These are phyloP conservation scores for Alectoria sarmentosa DNA, from an alignment of 495 filamentous ascomycete genomes.

Conservation along the genomic window DNA sequence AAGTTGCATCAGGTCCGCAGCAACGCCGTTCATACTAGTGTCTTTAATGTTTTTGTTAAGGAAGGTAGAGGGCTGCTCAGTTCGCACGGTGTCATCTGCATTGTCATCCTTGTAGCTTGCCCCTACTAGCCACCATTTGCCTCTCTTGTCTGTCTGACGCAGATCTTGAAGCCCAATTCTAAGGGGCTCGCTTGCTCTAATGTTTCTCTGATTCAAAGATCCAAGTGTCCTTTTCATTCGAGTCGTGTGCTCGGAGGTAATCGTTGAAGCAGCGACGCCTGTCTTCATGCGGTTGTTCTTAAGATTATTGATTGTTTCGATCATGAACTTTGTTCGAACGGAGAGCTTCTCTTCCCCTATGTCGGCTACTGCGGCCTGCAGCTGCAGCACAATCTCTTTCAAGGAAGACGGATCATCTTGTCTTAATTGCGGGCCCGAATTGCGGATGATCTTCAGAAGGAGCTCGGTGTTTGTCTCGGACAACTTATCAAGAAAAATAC, in stretches of 20 bases:
- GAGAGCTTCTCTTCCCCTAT: slow-evolving; percentile 64
- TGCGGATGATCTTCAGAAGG: slow-evolving; percentile 74
- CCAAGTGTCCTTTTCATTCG: slow-evolving; percentile 80
- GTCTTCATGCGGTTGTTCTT: slow-evolving; percentile 91
- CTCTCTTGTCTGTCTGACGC: slow-evolving; percentile 69
- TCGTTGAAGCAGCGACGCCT: slow-evolving; percentile 50
- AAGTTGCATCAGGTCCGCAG: slow-evolving; percentile 61
- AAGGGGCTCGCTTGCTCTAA: slow-evolving; percentile 74
- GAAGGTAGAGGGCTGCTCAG: neutral
- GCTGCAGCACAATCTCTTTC: slow-evolving; percentile 78
- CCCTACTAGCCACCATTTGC: slow-evolving; percentile 97
- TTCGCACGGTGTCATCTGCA: neutral
- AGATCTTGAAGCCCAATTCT: slow-evolving; percentile 76
- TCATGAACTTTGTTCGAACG: slow-evolving; percentile 94
- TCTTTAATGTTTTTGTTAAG: slow-evolving; percentile 12
- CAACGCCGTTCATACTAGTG: slow-evolving; percentile 43
- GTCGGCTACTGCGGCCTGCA: slow-evolving; percentile 62
- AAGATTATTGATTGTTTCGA: slow-evolving; percentile 87
- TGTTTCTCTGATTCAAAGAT: slow-evolving; percentile 57
- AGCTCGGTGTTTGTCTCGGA: slow-evolving; percentile 90
- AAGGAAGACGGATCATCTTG: slow-evolving; percentile 87
- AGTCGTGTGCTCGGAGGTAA: slow-evolving; percentile 68
- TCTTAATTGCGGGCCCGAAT: slow-evolving; percentile 72
- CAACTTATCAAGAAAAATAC: slow-evolving; percentile 62
- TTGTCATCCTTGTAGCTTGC: slow-evolving; percentile 66